These are phyloP conservation scores for Dothistroma pini DNA, from an alignment of 2,329 filamentous ascomycete genomes.

Conservation along the genomic window DNA sequence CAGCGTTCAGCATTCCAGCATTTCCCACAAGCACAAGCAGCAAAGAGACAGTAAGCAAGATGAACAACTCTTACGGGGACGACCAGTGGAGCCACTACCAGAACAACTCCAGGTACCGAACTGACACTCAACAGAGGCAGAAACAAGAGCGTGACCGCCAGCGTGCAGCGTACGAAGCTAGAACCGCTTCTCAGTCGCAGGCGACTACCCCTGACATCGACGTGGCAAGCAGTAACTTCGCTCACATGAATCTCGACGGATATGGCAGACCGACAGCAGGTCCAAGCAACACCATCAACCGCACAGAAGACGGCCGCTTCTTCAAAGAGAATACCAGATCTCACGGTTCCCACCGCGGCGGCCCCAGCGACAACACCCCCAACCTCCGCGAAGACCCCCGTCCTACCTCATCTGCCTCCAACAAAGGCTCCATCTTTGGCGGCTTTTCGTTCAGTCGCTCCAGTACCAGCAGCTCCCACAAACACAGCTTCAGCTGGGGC, in stretches of 20 bases:
- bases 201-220: neutral
- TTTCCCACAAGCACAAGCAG: neutral
- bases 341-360: neutral
- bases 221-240: neutral
- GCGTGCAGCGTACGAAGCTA: neutral
- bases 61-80: neutral
- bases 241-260: neutral
- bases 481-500: neutral
- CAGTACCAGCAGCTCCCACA: neutral
- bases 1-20: neutral
- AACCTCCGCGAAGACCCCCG: neutral
- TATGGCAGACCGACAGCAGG: neutral
- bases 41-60: conserved; percentile 1
- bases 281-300: neutral
- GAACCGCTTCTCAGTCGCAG: neutral
- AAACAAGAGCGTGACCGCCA: neutral
- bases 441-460: neutral
- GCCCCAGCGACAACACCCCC: neutral
- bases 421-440: neutral
- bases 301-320: neutral
- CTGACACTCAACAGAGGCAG: neutral
- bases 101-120: neutral
- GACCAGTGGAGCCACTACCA: neutral
- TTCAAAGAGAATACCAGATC: neutral
- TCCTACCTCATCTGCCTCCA: neutral